Conservation (phyloP, 2,329 filamentous ascomycete species). For the Metarhizium anisopliae region DNA sequence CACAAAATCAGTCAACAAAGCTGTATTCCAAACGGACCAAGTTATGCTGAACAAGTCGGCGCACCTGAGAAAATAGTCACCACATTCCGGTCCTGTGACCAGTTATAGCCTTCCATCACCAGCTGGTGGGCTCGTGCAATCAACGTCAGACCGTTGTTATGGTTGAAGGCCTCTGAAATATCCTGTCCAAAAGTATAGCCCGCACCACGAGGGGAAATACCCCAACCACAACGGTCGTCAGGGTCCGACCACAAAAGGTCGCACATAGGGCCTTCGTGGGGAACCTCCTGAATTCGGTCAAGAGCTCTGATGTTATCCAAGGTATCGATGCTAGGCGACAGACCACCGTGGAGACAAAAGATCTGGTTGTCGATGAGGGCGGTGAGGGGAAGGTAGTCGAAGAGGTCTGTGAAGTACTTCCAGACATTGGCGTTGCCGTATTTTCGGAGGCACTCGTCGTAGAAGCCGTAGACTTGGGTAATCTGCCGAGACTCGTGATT, state of each 20-base stretch:
- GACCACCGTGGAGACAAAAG: constrained; percentile 93
- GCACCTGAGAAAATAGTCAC: constrained; percentile 96
- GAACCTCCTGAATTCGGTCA: constrained; percentile 96
- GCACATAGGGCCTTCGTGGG: constrained; percentile 97
- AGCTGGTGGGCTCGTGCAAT: constrained; percentile 96
- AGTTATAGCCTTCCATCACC: constrained; percentile 99
- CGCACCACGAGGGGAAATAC: constrained; percentile 87
- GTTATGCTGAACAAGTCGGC: constrained; percentile 12
- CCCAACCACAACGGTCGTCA: constrained; percentile 93
- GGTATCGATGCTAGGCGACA: constrained; percentile 93
- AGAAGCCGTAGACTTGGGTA: constrained; percentile 98
- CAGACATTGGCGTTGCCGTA: constrained; percentile 99
- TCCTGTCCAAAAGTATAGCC: constrained; percentile 95
- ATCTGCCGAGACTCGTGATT: constrained; percentile 99
- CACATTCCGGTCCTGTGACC: constrained; percentile 96
- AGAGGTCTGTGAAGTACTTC: constrained; percentile 98
- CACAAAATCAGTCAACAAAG: neutral
- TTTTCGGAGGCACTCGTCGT: constrained; percentile 97
- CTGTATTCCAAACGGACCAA: neutral
- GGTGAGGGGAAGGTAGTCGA: constrained; percentile 95
- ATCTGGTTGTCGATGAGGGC: constrained; percentile 99
- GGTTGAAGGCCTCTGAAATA: constrained; percentile 97
- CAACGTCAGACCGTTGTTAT: constrained; percentile 94
- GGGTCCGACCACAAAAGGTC: constrained; percentile 97
- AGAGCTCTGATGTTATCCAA: constrained; percentile 91